Evolutionary conservation across 805 yeast genomes (phyloP), one percentile per base, ranked within the genome.

Genomic region (Debaryomyces prosopidis): DNA sequence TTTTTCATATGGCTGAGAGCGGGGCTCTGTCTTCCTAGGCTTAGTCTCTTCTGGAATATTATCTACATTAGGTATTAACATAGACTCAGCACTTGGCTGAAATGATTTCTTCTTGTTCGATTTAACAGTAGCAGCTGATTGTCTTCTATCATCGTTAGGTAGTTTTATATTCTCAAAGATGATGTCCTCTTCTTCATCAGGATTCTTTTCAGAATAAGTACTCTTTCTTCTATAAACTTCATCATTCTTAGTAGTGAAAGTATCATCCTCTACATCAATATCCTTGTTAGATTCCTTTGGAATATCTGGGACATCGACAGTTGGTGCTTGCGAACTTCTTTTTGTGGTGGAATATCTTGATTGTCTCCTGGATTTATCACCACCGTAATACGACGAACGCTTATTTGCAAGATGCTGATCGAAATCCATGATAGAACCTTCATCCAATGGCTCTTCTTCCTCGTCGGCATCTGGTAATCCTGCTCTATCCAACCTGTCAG

Each of bases 101-200:
- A 59, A 58, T 2, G 70, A 59, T 46, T 58, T 60, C 37, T 56
- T 47, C 41, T 52, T 54, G 16, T 46, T 36, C 15, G 19, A 17
- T 14, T 31, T 31, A 36, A 39, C 32, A 16, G 12, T 23, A 19
- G 33, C 17, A 23, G 14, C 40, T 5, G 20, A 12, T 31, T 11
- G 17, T 30, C 28, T 27, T 18, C 15, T 30, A 8, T 39, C 28
- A 14, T 51, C 70, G 34, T 75, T 75, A 6, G 84, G 85, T 46
- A 80, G 59, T 52, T 74, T 73, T 49, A 76, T 68, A 43, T 66
- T 66, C 48, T 76, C 80, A 58, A 77, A 76, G 20, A 73, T 65
- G 19, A 63, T 63, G 30, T 55, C 55, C n/a, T 59, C 66, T 12
- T 60, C 68, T 4, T 68, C 63, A 28, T 47, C 60, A 23, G 26